Conservation (phyloP, 129 eudicot species). For the Dittrichia graveolens region DNA sequence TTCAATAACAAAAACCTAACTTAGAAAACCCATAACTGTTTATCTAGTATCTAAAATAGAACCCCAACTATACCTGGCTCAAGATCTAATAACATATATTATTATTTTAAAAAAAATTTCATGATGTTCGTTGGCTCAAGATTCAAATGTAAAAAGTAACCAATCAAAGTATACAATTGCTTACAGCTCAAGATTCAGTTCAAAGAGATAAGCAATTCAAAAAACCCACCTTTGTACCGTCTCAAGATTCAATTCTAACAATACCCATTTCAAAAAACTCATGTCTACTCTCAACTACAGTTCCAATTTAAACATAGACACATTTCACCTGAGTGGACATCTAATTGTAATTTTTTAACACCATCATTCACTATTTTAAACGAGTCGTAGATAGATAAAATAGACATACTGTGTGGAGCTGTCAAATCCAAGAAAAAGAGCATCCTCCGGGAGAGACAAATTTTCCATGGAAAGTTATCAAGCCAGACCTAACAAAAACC, state of each 20-base stretch:
- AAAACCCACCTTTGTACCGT: too few species aligned
- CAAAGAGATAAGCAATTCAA: neutral
- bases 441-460: slow-evolving; percentile 57
- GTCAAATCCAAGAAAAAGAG: slow-evolving; percentile 81
- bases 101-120: neutral
- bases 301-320: neutral
- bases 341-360: neutral
- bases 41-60: neutral
- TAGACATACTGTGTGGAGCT: slow-evolving; percentile 81
- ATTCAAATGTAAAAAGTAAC: neutral
- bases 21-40: neutral
- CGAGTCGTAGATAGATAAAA: neutral
- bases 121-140: neutral
- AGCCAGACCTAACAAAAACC: slow-evolving; percentile 10
- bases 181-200: neutral
- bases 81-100: neutral
- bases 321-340: slow-evolving; percentile 13
- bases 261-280: too few species aligned
- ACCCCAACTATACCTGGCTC: neutral
- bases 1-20: neutral
- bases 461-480: slow-evolving; percentile 52
- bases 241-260: too few species aligned
- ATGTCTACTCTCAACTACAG: too few species aligned
- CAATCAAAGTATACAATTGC: too few species aligned
- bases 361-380: neutral